These are phyloP conservation scores for Podila minutissima DNA, from an alignment of 192 early-diverging fungal species.

Conservation along the genomic window DNA sequence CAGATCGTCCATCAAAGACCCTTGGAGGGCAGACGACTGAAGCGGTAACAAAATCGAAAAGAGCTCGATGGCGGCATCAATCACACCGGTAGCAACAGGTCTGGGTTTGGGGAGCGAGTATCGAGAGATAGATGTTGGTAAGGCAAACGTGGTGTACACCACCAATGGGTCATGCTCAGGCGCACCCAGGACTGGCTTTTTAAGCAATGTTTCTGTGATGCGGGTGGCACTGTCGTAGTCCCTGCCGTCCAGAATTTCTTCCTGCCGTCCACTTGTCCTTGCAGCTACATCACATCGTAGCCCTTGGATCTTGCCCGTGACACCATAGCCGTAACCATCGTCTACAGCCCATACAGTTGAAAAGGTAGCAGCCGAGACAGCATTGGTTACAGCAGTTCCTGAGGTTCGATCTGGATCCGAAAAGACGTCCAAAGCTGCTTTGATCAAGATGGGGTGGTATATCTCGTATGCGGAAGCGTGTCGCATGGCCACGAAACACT, in stretches of 20 bases:
- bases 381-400: conserved; percentile 55
- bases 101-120: conserved; percentile 56
- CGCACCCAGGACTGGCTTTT: conserved; percentile 65
- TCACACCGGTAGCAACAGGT: conserved; percentile 63
- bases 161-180: conserved; percentile 72
- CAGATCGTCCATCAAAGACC: conserved; percentile 79
- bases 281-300: conserved; percentile 56
- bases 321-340: conserved; percentile 66
- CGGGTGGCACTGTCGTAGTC: conserved; percentile 42
- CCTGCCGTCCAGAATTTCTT: conserved; percentile 54
- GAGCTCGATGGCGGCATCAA: conserved; percentile 85
- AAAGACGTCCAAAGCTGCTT: conserved; percentile 58
- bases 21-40: conserved; percentile 77
- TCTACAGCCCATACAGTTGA: conserved; percentile 63
- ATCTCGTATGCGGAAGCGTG: conserved; percentile 64
- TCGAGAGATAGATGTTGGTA: conserved; percentile 23
- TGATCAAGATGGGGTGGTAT: conserved; percentile 55
- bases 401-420: conserved; percentile 65
- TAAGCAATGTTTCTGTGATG: conserved; percentile 56
- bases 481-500: conserved; percentile 74
- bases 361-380: conserved; percentile 58
- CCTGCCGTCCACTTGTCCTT: conserved; percentile 43
- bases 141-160: conserved; percentile 57
- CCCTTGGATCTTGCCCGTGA: conserved; percentile 64
- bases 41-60: conserved; percentile 80